Evolutionary conservation across 345 rosid species (phyloP).

Genomic region (Leavenworthia alabamica): DNA sequence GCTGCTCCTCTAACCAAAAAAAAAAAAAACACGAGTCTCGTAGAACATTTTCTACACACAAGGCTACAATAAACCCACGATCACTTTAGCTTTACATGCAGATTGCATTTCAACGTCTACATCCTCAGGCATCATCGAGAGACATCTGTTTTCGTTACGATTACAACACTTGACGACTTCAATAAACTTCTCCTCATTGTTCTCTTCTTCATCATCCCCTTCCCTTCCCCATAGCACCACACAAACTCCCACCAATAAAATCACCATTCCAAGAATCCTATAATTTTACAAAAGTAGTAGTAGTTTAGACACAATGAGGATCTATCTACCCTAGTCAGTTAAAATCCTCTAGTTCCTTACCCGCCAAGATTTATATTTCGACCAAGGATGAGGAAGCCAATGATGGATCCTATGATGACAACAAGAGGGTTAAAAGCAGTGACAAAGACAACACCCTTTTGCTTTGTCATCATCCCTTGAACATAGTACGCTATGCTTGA

Average conservation of each 20-base stretch:
- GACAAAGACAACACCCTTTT: conserved; percentile 73
- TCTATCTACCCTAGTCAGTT: not conserved
- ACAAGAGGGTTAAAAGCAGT: conserved; percentile 90
- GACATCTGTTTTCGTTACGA: not conserved
- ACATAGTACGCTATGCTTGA: conserved; percentile 89
- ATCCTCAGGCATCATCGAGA: conserved; percentile 21
- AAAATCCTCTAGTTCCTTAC: conserved; percentile 33
- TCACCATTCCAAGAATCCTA: conserved; percentile 55
- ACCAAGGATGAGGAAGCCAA: conserved; percentile 74
- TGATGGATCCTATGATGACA: conserved; percentile 81
- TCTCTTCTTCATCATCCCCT: conserved; percentile 49
- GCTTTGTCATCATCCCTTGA: conserved; percentile 85
- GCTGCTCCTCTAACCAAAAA: too few relatives aligned
- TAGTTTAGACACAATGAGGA: not conserved
- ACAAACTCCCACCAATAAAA: conserved; percentile 65
- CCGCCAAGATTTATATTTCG: conserved; percentile 70
- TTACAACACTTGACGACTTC: conserved; percentile 18
- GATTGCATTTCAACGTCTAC: conserved; percentile 31
- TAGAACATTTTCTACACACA: too few relatives aligned
- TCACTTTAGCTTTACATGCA: not conserved
- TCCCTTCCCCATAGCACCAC: conserved; percentile 87
- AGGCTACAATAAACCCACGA: conserved; percentile 12
- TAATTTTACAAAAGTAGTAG: too few relatives aligned
- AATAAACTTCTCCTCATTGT: conserved; percentile 9
- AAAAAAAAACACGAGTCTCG: too few relatives aligned